Base-by-base conservation (phyloP, 345 rosid genomes). In the Camelina laxa region DNA sequence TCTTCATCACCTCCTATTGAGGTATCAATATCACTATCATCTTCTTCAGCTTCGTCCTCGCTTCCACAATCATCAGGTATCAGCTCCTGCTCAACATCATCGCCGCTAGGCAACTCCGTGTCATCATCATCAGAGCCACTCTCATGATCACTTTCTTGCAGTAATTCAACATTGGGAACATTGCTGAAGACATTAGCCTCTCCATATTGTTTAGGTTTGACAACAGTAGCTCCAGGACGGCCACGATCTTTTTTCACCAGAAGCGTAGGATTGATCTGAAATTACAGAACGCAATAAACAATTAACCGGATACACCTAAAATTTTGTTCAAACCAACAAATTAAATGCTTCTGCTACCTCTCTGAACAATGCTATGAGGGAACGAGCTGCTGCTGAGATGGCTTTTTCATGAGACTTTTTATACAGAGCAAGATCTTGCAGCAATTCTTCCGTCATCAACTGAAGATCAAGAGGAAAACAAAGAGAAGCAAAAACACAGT, bases 221-320 rank as follows among this genome's bases (percentile, higher is more conserved):
- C 91, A 70, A 82, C 79, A 19, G 92, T 84, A 68, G 90, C 85
- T 69, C 55, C 73, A 16, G 91, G 92, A 49, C 97, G 93, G 41
- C 99, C 99, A 50, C 97, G 89, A 79, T 95, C 99, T 82, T 95
- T 95, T 82, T 92, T 95, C 74, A 89, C 85, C 58, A 95, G 85
- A 79, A 95, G 86, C 11, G 96, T 85, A 49, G 99, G 99, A 72
- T 93, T 92, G 67, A 95, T 73, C 99, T 95, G 70, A 65, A 70
- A 68, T 61, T 45, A 76, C 58, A 45, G 21, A 75, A 64, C 15
- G 7, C 35, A 50, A 49, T 51, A 53, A 9, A 39, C 7, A 2
- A 45, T 33, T 61, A 41, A 76, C 50, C 66, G 27, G 27, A 64
- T 17, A 60, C 50, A 66, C 22, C 6, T 7, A 74, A 33, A 45